Evolutionary conservation across 306 rosid species (phyloP).

Genomic region (Gleditsia sinensis): DNA sequence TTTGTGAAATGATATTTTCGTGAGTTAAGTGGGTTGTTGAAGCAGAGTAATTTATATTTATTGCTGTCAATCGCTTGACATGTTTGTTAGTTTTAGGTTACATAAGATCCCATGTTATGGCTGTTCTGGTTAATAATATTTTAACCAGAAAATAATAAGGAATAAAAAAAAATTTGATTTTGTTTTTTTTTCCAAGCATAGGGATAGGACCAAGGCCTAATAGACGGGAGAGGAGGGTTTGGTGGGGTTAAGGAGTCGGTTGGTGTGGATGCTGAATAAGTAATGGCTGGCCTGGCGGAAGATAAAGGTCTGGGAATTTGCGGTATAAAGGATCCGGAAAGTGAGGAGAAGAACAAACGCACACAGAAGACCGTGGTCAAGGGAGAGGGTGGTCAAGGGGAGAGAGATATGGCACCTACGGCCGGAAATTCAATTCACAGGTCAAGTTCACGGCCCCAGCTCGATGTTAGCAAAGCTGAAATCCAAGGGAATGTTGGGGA

Average conservation of each 20-base stretch:
- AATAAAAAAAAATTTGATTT: conserved; percentile 21
- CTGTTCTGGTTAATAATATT: neutral
- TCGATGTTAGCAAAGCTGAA: conserved; percentile 96
- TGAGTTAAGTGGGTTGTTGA: neutral
- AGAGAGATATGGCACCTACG: conserved; percentile 62
- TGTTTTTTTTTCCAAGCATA: neutral
- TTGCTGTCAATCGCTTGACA: too few species aligned
- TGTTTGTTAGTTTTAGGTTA: neutral
- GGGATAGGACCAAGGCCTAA: conserved; percentile 25
- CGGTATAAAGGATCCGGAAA: conserved; percentile 37
- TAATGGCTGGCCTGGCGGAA: conserved; percentile 55
- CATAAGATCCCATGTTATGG: neutral
- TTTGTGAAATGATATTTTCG: neutral
- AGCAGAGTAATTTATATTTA: neutral
- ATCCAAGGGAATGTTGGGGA: conserved; percentile 82
- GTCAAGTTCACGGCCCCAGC: conserved; percentile 87
- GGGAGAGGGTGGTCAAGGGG: conserved; percentile 47
- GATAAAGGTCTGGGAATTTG: conserved; percentile 49
- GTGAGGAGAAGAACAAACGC: conserved; percentile 29
- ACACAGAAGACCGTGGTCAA: conserved; percentile 10
- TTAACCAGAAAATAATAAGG: neutral
- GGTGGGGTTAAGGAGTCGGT: conserved; percentile 51
- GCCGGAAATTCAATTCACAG: conserved; percentile 78
- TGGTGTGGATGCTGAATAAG: conserved; percentile 43
- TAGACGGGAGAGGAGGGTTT: conserved; percentile 25